phyloP scores from a whole-genome alignment of 2,329 filamentous ascomycete species.

The Aspergillus pseudoviridinutans region DNA sequence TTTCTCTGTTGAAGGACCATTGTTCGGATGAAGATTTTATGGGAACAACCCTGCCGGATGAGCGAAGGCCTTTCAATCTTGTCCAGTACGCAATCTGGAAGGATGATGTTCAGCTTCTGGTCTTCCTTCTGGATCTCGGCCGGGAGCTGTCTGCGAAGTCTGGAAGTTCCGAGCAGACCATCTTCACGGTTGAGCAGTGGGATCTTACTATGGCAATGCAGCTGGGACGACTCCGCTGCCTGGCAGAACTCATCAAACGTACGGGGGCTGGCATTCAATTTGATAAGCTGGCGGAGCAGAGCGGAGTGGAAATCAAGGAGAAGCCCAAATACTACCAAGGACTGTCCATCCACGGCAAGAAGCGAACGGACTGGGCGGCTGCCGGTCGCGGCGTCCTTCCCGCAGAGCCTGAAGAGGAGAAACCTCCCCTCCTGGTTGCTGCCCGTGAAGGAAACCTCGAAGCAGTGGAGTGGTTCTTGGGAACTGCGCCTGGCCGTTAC shows the following conservation, averaged over 20 bases:
- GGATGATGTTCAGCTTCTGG: constrained; percentile 54
- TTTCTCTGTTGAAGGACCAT: constrained; percentile 46
- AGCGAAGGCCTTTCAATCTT: constrained; percentile 11
- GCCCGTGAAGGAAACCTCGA: constrained; percentile 51
- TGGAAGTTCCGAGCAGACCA: neutral
- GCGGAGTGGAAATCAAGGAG: constrained; percentile 58
- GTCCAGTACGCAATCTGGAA: constrained; percentile 47
- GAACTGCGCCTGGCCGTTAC: constrained; percentile 62
- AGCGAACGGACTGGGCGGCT: constrained; percentile 69
- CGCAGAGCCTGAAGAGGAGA: neutral
- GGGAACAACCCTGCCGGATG: constrained; percentile 2
- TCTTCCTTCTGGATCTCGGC: constrained; percentile 55
- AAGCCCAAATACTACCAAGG: constrained; percentile 74
- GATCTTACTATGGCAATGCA: constrained; percentile 42
- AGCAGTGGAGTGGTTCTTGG: constrained; percentile 71
- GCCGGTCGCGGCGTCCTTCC: constrained; percentile 45
- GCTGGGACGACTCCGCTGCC: constrained; percentile 31
- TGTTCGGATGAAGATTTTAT: constrained; percentile 29
- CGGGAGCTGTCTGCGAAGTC: constrained; percentile 13
- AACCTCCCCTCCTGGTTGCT: neutral
- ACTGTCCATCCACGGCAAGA: constrained; percentile 69
- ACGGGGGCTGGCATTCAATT: constrained; percentile 68
- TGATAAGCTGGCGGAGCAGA: constrained; percentile 61
- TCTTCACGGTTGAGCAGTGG: constrained; percentile 13
- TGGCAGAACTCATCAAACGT: constrained; percentile 59